A percentile compares a stretch with the other conserved stretches of the same genome.
These are phyloP conservation scores for Drosera spatulata DNA, from an alignment of 179 eudicot species.

Conservation along the genomic window DNA sequence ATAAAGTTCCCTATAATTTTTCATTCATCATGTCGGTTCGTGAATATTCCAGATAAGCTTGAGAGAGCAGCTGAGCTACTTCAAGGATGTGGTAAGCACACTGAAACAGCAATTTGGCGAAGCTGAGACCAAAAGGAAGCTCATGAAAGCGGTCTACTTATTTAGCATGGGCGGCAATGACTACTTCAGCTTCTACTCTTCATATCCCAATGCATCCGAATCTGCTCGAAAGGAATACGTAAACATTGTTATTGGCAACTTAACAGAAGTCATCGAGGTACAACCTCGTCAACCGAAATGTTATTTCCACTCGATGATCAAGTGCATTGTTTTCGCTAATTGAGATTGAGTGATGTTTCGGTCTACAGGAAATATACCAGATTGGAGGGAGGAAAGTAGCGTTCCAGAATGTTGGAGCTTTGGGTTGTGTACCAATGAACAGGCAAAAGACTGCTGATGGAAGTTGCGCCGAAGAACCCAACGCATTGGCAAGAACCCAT, in stretches of 20 bases:
- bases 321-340: too few relatives aligned
- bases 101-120: conserved; percentile 12
- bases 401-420: conserved; percentile 14
- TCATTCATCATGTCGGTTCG: not conserved
- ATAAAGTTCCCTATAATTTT: too few relatives aligned
- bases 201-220: conserved; percentile 4
- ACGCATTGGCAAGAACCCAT: conserved; percentile 8
- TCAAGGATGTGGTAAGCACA: conserved; percentile 10
- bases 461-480: conserved; percentile 4
- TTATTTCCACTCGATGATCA: too few relatives aligned
- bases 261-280: conserved; percentile 12
- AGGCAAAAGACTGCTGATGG: conserved; percentile 1
- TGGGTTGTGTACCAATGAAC: conserved; percentile 11
- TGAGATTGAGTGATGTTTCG: too few relatives aligned
- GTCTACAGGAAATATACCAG: conserved; percentile 10
- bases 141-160: conserved; percentile 9
- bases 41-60: conserved; percentile 7
- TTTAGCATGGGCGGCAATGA: conserved; percentile 21
- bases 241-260: conserved; percentile 7
- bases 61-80: conserved; percentile 8
- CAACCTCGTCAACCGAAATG: not conserved
- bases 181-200: conserved; percentile 10
- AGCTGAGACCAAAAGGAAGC: conserved; percentile 4
- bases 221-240: conserved; percentile 6
- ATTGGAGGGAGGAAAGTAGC: conserved; percentile 15